Evolutionary conservation across 2,329 filamentous ascomycete species (phyloP).

Genomic region (Cytospora paraplurivora): DNA sequence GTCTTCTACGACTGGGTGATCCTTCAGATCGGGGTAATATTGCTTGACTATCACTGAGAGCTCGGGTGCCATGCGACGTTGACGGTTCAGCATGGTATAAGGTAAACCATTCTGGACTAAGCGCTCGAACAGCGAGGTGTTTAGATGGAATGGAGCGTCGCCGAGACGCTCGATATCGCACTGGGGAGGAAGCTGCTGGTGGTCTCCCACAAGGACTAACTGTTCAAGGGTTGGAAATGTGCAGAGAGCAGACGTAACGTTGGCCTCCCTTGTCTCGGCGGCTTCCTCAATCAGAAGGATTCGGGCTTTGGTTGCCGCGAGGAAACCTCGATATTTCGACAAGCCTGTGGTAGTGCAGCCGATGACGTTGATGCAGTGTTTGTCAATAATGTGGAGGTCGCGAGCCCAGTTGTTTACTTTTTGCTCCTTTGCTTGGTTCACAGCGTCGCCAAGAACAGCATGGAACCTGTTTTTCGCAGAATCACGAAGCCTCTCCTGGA

Average conservation of each 20-base stretch:
- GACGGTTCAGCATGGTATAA: slow-evolving; percentile 65
- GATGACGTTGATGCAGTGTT: slow-evolving; percentile 52
- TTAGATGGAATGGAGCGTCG: slow-evolving; percentile 63
- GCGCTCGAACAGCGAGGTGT: slow-evolving; percentile 79
- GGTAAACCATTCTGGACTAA: slow-evolving; percentile 67
- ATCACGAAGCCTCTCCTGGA: slow-evolving; percentile 59
- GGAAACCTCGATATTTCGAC: slow-evolving; percentile 74
- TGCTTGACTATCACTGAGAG: slow-evolving; percentile 48
- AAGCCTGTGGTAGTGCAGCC: slow-evolving; percentile 77
- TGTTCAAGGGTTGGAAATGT: slow-evolving; percentile 53
- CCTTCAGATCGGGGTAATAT: slow-evolving; percentile 49
- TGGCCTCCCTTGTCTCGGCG: slow-evolving; percentile 72
- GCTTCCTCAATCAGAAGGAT: slow-evolving; percentile 79
- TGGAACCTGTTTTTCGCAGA: slow-evolving; percentile 51
- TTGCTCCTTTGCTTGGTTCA: slow-evolving; percentile 51
- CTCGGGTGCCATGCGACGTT: slow-evolving; percentile 60
- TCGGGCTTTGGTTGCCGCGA: slow-evolving; percentile 66
- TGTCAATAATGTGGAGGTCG: slow-evolving; percentile 50
- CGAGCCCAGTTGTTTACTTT: slow-evolving; percentile 61
- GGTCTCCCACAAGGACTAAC: slow-evolving; percentile 69
- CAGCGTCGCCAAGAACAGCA: slow-evolving; percentile 51
- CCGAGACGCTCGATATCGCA: slow-evolving; percentile 64
- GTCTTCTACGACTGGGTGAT: slow-evolving; percentile 47
- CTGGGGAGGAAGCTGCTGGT: slow-evolving; percentile 74
- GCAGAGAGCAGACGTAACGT: slow-evolving; percentile 52